Conservation (phyloP, 768 basidiomycete genomes). For the Lactarius sp. region DNA sequence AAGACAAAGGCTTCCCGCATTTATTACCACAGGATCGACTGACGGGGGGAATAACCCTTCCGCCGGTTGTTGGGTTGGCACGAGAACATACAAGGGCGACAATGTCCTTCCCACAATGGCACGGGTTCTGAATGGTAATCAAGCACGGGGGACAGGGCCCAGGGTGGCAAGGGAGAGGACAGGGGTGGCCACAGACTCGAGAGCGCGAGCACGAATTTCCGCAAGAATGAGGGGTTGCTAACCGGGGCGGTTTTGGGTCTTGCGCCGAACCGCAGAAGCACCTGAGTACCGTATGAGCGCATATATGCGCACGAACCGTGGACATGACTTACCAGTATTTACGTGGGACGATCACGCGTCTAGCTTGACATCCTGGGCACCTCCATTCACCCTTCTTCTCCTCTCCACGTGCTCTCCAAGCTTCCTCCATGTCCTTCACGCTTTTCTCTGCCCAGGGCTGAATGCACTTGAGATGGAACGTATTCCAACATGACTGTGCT, state of each 20-base stretch:
- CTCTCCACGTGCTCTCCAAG: conserved; percentile 68
- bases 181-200: conserved; percentile 72
- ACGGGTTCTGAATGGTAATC: conserved; percentile 68
- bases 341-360: conserved; percentile 59
- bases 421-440: conserved; percentile 65
- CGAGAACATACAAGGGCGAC: conserved; percentile 58
- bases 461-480: conserved; percentile 90
- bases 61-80: conserved; percentile 28
- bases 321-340: conserved; percentile 55
- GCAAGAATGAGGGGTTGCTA: conserved; percentile 75
- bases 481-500: conserved; percentile 77
- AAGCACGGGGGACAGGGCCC: conserved; percentile 95
- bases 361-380: conserved; percentile 90
- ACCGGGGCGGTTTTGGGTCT: conserved; percentile 66
- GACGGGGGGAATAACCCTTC: conserved; percentile 22
- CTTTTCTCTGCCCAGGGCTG: conserved; percentile 83
- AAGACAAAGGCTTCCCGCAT: conserved; percentile 48
- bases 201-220: conserved; percentile 60
- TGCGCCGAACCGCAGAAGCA: conserved; percentile 79
- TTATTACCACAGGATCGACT: conserved; percentile 37
- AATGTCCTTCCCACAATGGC: conserved; percentile 65
- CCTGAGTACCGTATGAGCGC: conserved; percentile 35
- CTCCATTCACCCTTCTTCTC: conserved; percentile 75
- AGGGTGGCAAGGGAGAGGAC: conserved; percentile 84
- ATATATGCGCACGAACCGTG: not conserved